Conservation (phyloP, 768 basidiomycete genomes). For the Leccinum subgranulosum region DNA sequence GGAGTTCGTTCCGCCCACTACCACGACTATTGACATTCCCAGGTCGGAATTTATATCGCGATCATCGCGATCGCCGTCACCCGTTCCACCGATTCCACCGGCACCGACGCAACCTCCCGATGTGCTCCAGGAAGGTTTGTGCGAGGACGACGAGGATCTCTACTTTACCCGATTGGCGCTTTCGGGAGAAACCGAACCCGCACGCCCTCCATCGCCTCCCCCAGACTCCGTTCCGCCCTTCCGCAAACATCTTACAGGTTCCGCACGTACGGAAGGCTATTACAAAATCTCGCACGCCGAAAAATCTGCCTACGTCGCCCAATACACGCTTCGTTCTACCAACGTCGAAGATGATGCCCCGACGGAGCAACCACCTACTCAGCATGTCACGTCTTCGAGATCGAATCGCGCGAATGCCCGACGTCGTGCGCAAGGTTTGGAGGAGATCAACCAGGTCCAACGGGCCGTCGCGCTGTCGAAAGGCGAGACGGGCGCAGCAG, state of each 20-base stretch:
- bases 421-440: constrained; percentile 86
- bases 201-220: constrained; percentile 29
- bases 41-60: constrained; percentile 36
- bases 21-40: constrained; percentile 49
- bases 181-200: constrained; percentile 25
- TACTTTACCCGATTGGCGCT: constrained; percentile 59
- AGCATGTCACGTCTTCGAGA: constrained; percentile 70
- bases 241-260: constrained; percentile 78
- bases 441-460: constrained; percentile 92
- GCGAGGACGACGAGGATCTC: constrained; percentile 86
- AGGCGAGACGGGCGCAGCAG: constrained; percentile 65
- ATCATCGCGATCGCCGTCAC: constrained; percentile 51
- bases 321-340: constrained; percentile 68
- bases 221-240: constrained; percentile 48
- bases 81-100: constrained; percentile 39
- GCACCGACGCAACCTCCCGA: constrained; percentile 51
- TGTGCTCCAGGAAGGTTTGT: constrained; percentile 53
- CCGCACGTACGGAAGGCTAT: constrained; percentile 91
- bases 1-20: constrained; percentile 47
- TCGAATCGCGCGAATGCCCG: constrained; percentile 92
- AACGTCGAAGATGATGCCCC: constrained; percentile 41
- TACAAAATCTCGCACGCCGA: constrained; percentile 92
- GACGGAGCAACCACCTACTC: constrained; percentile 41
- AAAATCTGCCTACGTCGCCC: constrained; percentile 89
- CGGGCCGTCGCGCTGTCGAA: constrained; percentile 72